phyloP scores from a whole-genome alignment of 345 rosid species.

The Euphorbia lathyris region DNA sequence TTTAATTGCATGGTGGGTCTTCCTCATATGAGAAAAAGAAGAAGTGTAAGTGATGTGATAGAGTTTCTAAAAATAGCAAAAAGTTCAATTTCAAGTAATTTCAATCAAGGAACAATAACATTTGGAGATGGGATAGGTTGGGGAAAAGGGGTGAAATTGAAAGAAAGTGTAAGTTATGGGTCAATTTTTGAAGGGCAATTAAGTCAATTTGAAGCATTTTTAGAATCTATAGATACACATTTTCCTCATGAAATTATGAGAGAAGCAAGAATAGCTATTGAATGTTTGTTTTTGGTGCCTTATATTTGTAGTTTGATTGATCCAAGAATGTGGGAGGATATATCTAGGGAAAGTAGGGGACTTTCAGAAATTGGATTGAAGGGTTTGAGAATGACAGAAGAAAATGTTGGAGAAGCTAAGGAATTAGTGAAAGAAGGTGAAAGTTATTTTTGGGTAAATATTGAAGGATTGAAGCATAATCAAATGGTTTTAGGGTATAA shows the following conservation, averaged over 20 bases:
- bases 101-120: constrained; percentile 22
- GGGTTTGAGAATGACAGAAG: constrained; percentile 24
- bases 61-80: constrained; percentile 30
- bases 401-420: constrained; percentile 27
- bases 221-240: constrained; percentile 35
- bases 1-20: constrained; percentile 43
- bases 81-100: constrained; percentile 14
- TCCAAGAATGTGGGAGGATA: constrained; percentile 20
- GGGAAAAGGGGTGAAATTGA: constrained; percentile 20
- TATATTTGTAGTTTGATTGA: constrained; percentile 20
- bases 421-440: constrained; percentile 36
- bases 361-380: constrained; percentile 23
- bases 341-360: constrained; percentile 4
- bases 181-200: constrained; percentile 27
- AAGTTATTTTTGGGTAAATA: constrained; percentile 24
- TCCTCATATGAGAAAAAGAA: constrained; percentile 38
- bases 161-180: constrained; percentile 9
- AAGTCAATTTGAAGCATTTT: constrained; percentile 25
- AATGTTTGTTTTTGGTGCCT: constrained; percentile 36
- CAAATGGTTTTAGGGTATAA: constrained; percentile 32
- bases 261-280: constrained; percentile 47
- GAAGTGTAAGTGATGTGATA: constrained; percentile 8
- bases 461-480: constrained; percentile 23
- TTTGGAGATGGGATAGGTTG: constrained; percentile 30
- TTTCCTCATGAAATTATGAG: constrained; percentile 22